These are phyloP conservation scores for Fusarium secorum DNA, from an alignment of 2,329 filamentous ascomycete genomes.

Conservation along the genomic window DNA sequence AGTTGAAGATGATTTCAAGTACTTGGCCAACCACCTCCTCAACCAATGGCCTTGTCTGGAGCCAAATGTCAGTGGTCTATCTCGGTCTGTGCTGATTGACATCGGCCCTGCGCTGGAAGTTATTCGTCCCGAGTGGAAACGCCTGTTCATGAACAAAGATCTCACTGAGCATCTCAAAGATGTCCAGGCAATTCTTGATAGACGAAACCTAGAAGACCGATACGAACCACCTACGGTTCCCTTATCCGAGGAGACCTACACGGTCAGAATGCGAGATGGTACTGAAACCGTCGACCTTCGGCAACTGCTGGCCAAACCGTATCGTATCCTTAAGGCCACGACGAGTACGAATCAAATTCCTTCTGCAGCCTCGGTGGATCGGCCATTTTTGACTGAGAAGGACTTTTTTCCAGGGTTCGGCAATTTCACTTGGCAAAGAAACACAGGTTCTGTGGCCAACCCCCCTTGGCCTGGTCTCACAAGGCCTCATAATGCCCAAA, in stretches of 20 bases:
- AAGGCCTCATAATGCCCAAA: neutral
- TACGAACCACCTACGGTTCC: constrained; percentile 18
- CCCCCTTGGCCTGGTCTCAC: neutral
- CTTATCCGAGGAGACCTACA: constrained; percentile 27
- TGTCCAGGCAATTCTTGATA: constrained; percentile 34
- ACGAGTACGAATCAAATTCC: neutral
- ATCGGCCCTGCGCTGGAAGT: constrained; percentile 33
- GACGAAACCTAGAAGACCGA: constrained; percentile 8
- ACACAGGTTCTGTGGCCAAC: neutral
- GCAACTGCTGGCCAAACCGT: constrained; percentile 30
- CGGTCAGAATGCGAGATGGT: constrained; percentile 28
- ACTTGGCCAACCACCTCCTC: constrained; percentile 34
- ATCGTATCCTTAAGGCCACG: neutral
- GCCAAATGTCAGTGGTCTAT: constrained; percentile 23
- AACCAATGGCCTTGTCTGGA: constrained; percentile 40
- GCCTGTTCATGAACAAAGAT: constrained; percentile 35
- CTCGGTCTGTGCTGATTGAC: constrained; percentile 31
- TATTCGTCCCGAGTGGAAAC: constrained; percentile 40
- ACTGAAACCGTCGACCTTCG: constrained; percentile 26
- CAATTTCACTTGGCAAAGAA: constrained; percentile 1
- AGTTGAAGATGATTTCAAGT: constrained; percentile 38
- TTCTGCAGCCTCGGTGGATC: neutral
- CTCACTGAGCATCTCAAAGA: constrained; percentile 26
- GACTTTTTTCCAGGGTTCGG: neutral
- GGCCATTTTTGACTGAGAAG: constrained; percentile 13